Base-by-base conservation (phyloP, 768 basidiomycete genomes). In the Mrakia hoshinonis region DNA sequence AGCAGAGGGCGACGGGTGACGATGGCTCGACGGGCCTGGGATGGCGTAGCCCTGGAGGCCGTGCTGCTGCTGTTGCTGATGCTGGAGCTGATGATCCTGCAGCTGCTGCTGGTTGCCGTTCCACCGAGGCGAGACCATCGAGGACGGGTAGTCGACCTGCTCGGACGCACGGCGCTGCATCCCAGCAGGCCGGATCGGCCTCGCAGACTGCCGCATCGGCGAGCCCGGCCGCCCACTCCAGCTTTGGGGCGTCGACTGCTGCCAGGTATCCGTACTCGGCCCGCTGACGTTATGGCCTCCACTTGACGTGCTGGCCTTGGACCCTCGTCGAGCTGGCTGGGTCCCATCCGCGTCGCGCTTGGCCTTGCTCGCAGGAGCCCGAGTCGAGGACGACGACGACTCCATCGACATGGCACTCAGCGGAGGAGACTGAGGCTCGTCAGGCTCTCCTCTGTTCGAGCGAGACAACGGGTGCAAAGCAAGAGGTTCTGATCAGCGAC, bases 401-500 rank as follows among this genome's bases (percentile, higher is more conserved):
- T 38, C 58, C 31, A 61, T 31, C 18, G 58, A 61, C 34, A 61
- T 38, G 31, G 31, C 58, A 38, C 31, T 61, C 34, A 61, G 58
- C 7, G 58, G 58, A 61, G 58, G 58, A 34, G 58, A 61, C 34
- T 61, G 58, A 38, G 58, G 58, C 34, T 61, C 58, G 34, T 61
- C 58, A 22, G 58, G 58, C 36, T 61, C 58, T 39, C 58, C 58
- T 36, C 58, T 61, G 20, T 38, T 11, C n/a, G 51, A 52, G 18
- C 10, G 12, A 7, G 29, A 52, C 1, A 18, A 24, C 10, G 20
- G 12, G 51, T 3, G 5, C n/a, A 24, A 29, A 51, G 51, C n/a
- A 52, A 52, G 51, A 52, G 34, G 58, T 13, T 22, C 22, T 61
- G 31, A 34, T 31, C 31, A 22, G 20, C n/a, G 58, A 9, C 31